These are phyloP conservation scores for Eucalyptus dawsonii DNA, from an alignment of 345 rosid genomes.

Conservation along the genomic window DNA sequence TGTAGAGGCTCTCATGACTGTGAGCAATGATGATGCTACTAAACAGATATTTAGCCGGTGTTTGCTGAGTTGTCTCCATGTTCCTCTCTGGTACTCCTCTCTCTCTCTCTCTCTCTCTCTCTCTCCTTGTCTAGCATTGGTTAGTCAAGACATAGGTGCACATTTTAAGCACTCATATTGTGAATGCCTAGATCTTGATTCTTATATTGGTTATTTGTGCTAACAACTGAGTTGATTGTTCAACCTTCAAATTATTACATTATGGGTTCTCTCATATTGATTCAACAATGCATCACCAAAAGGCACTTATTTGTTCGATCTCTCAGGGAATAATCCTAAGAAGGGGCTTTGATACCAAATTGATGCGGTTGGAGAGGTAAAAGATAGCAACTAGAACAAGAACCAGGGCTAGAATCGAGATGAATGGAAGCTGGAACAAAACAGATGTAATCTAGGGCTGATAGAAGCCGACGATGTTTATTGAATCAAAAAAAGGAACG, in stretches of 20 bases:
- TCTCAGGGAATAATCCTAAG: neutral
- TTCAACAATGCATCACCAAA: neutral
- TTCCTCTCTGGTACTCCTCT: conserved; percentile 75
- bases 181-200: neutral
- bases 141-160: neutral
- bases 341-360: neutral
- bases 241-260: neutral
- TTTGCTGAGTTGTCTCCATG: conserved; percentile 80
- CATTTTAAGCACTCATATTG: neutral
- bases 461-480: neutral
- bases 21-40: conserved; percentile 79
- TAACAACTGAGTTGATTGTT: neutral
- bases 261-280: neutral
- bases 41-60: conserved; percentile 91
- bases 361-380: neutral
- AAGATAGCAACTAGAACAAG: neutral
- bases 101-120: neutral
- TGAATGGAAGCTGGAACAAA: neutral
- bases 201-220: neutral
- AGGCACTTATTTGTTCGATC: neutral
- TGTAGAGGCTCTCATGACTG: conserved; percentile 83
- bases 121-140: neutral
- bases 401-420: neutral
- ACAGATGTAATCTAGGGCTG: neutral
- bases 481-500: neutral